Evolutionary conservation across 169 alveolate species (phyloP), one percentile per base, ranked within the genome.

Genomic region (Cryptosporidium meleagridis): DNA sequence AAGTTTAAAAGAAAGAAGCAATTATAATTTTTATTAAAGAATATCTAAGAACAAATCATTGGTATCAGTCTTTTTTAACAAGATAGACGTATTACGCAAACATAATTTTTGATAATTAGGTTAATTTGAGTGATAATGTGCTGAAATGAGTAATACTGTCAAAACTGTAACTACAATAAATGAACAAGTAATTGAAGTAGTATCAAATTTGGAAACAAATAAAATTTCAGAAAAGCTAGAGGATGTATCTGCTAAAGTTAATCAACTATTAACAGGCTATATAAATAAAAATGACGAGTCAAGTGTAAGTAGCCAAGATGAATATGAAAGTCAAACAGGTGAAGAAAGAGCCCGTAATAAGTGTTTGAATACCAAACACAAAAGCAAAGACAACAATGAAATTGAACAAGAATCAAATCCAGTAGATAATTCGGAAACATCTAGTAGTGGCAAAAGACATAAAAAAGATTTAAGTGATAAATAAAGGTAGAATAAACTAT

Each of bases 201-300:
- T 16, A 29, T 65, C 72, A 26, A 29, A 33, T 31, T 35, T 65
- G 51, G 31, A 65, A 29, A 37, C 44, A n/a, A 39, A n/a, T 9
- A 33, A 33, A 33, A 65, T 26, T n/a, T 65, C 72, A 37, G 72
- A 31, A 65, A 65, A 33, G 7, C 52, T 65, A n/a, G 53, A 65
- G 31, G 72, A 65, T n/a, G 10, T 65, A n/a, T 65, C 72, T 7
- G 14, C 7, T 18, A 51, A 58, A 35, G 45, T 53, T 14, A 73
- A 73, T 58, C 41, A 51, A 7, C 31, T 73, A n/a, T 37, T 73
- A n/a, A 73, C 86, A 55, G 58, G 23, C 5, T 73, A 55, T 26
- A 7, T 65, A 7, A 21, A 37, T 9, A 55, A 55, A 33, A 65
- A 33, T 2, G 44, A 31, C 14, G 23, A 33, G 5, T 65, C 33